These are phyloP conservation scores for Penicillium cinerascens DNA, from an alignment of 495 filamentous ascomycete species.

Conservation along the genomic window DNA sequence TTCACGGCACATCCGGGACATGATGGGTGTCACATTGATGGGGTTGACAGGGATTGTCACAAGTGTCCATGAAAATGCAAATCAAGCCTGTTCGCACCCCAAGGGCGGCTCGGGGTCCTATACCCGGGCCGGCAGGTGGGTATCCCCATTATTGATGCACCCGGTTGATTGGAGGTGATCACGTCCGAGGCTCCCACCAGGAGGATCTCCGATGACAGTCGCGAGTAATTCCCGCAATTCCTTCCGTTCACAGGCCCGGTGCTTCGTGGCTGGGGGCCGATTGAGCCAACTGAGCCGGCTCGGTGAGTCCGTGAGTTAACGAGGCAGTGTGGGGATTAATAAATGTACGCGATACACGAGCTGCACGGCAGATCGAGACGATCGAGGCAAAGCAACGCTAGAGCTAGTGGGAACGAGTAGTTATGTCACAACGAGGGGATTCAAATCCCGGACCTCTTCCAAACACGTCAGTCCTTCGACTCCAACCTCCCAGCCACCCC, in stretches of 20 bases:
- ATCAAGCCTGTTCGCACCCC: too few relatives aligned
- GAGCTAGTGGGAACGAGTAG: neutral
- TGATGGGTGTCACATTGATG: conserved; percentile 10
- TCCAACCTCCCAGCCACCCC: neutral
- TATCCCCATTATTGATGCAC: neutral
- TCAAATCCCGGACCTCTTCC: conserved; percentile 12
- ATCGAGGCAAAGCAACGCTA: conserved; percentile 4
- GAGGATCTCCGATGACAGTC: conserved; percentile 14
- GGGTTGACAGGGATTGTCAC: conserved; percentile 5
- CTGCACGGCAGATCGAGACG: conserved; percentile 2
- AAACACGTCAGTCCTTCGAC: conserved; percentile 11
- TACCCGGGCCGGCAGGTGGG: conserved; percentile 5
- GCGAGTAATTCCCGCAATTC: too few relatives aligned
- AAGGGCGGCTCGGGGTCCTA: conserved; percentile 3
- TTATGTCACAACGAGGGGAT: conserved; percentile 18
- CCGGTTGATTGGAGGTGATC: conserved; percentile 2
- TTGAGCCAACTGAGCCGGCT: too few relatives aligned
- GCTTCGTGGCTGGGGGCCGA: too few relatives aligned
- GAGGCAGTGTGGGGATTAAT: too few relatives aligned
- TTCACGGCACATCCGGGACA: neutral
- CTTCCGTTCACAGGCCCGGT: neutral
- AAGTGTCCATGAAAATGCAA: neutral
- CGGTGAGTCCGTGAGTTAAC: too few relatives aligned
- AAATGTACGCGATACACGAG: conserved; percentile 17
- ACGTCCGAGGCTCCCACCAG: conserved; percentile 1